Evolutionary conservation across 2,329 filamentous ascomycete genomes (phyloP).

Genomic region (Neobulgaria alba): DNA sequence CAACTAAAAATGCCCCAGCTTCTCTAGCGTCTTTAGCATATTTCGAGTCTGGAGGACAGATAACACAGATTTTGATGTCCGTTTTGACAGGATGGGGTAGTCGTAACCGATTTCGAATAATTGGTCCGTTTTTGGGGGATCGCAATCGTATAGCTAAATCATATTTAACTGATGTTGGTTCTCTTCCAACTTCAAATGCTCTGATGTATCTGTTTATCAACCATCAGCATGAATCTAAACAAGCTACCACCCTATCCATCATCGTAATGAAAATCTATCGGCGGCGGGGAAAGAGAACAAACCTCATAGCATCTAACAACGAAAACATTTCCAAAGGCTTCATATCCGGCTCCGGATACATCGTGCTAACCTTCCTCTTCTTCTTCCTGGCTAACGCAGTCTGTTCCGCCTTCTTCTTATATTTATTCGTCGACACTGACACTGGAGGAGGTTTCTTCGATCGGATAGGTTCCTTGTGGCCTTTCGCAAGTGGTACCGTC

Average conservation of each 20-base stretch:
- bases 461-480: conserved; percentile 17
- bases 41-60: conserved; percentile 74
- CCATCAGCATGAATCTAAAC: conserved; percentile 11
- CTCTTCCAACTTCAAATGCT: conserved; percentile 81
- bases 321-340: conserved; percentile 55
- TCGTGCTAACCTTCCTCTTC: conserved; percentile 27
- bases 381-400: conserved; percentile 25
- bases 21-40: conserved; percentile 64
- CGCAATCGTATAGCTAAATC: conserved; percentile 78
- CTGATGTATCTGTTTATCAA: conserved; percentile 72
- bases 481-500: conserved; percentile 13
- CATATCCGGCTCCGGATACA: conserved; percentile 30
- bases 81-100: conserved; percentile 87
- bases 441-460: conserved; percentile 11
- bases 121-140: conserved; percentile 76
- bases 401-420: conserved; percentile 27
- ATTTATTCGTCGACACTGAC: conserved; percentile 9
- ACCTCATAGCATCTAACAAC: conserved; percentile 90
- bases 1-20: conserved; percentile 74
- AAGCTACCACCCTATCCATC: too few relatives aligned
- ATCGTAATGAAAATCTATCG: conserved; percentile 3
- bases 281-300: too few relatives aligned
- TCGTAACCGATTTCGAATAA: conserved; percentile 78
- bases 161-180: conserved; percentile 71
- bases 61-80: conserved; percentile 80